phyloP scores from a whole-genome alignment of 176 grass and related monocot genomes.

The Musa beccarii region DNA sequence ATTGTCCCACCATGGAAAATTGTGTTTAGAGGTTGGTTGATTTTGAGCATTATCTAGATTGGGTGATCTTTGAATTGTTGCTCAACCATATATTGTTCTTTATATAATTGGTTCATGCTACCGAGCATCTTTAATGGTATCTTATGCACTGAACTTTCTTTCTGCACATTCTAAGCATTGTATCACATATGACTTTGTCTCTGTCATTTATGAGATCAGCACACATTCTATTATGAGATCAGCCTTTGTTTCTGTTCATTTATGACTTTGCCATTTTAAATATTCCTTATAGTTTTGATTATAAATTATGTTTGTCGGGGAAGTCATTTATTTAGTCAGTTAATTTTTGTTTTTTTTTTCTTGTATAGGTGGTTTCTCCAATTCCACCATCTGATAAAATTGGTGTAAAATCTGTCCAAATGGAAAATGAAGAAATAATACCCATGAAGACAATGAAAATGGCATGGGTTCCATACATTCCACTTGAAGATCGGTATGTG shows the following conservation, averaged over 20 bases:
- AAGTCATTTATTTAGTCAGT: too few species aligned
- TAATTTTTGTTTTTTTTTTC: not conserved
- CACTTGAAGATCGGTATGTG: constrained; percentile 62
- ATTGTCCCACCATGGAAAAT: too few species aligned
- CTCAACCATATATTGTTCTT: too few species aligned
- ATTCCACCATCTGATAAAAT: constrained; percentile 92
- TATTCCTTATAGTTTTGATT: not conserved
- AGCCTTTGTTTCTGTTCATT: too few species aligned
- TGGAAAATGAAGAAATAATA: constrained; percentile 76
- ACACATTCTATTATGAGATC: not conserved
- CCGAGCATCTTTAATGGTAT: too few species aligned
- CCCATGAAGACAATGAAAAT: constrained; percentile 93
- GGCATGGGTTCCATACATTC: constrained; percentile 94
- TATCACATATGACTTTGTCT: not conserved
- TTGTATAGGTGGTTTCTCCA: constrained; percentile 59
- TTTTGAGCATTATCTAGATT: too few species aligned
- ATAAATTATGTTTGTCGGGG: not conserved
- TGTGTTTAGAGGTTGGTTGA: too few species aligned
- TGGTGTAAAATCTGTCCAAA: constrained; percentile 89
- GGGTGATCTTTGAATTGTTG: too few species aligned
- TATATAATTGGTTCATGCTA: too few species aligned
- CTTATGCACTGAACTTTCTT: too few species aligned
- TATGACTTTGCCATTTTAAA: not conserved
- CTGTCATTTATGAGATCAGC: not conserved
- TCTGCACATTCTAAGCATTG: too few species aligned